Evolutionary conservation across 176 grass and related monocot species (phyloP).

Genomic region (Pontederia paniculata): DNA sequence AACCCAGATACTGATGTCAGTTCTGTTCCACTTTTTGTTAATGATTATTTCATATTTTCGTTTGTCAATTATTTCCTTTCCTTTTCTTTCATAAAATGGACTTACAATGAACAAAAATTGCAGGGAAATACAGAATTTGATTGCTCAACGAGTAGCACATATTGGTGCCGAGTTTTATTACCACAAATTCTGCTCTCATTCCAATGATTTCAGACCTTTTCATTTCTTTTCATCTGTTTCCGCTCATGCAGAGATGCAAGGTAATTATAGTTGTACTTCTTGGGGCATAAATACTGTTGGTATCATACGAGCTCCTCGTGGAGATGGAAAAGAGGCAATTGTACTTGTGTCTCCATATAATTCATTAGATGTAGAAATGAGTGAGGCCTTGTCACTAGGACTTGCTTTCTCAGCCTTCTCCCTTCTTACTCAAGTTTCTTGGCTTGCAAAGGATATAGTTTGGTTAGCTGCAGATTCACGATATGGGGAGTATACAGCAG

Average conservation of each 20-base stretch:
- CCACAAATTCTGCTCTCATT: slow-evolving; percentile 47
- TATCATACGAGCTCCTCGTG: slow-evolving; percentile 74
- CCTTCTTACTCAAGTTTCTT: slow-evolving; percentile 55
- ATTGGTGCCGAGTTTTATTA: slow-evolving; percentile 76
- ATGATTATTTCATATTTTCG: not conserved
- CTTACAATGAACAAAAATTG: slow-evolving; percentile 11
- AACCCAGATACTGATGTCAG: too few species aligned
- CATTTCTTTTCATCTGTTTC: slow-evolving; percentile 64
- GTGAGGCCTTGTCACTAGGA: slow-evolving; percentile 61
- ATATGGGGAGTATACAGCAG: slow-evolving; percentile 72
- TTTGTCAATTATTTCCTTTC: too few species aligned
- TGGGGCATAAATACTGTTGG: slow-evolving; percentile 61
- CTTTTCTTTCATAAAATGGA: too few species aligned
- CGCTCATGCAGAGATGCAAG: slow-evolving; percentile 23
- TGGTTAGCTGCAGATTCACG: slow-evolving; percentile 78
- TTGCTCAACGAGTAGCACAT: slow-evolving; percentile 45
- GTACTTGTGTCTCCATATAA: slow-evolving; percentile 88
- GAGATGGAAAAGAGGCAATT: slow-evolving; percentile 97
- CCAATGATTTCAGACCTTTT: slow-evolving; percentile 49
- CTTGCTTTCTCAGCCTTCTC: slow-evolving; percentile 90
- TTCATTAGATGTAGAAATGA: slow-evolving; percentile 36
- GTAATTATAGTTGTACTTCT: slow-evolving; percentile 27
- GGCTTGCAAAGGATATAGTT: slow-evolving; percentile 86
- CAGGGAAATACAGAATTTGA: slow-evolving; percentile 55
- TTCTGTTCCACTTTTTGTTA: not conserved